Percentiles rank a stretch among this genome's conserved stretches.
phyloP scores from a whole-genome alignment of 1,284 basidiomycete genomes.

The Pseudomicrostroma phylloplanum region DNA sequence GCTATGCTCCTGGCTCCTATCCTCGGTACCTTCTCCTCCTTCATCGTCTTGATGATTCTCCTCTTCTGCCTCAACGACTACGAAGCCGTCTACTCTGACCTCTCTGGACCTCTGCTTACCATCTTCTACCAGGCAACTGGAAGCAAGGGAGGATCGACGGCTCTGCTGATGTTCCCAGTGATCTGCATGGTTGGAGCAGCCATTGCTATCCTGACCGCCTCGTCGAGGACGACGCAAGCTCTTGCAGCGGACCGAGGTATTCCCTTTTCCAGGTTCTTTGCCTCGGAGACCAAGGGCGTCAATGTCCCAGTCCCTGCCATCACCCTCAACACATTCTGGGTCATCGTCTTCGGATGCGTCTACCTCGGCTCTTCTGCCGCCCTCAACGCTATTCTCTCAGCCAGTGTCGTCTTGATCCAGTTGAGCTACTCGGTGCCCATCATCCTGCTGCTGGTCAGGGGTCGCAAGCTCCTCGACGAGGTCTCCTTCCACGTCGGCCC shows the following conservation, averaged over 20 bases:
- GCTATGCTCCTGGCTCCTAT: slow-evolving; percentile 62
- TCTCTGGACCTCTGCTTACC: slow-evolving; percentile 63
- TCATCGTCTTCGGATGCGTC: slow-evolving; percentile 37
- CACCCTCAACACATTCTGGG: slow-evolving; percentile 58
- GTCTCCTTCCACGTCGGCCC: slow-evolving; percentile 19
- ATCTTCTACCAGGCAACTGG: slow-evolving; percentile 63
- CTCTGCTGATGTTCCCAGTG: slow-evolving; percentile 54
- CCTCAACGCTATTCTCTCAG: slow-evolving; percentile 54
- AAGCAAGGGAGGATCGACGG: slow-evolving; percentile 62
- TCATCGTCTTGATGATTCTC: slow-evolving; percentile 65
- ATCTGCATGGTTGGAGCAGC: slow-evolving; percentile 50
- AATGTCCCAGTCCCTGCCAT: slow-evolving; percentile 55
- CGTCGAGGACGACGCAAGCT: slow-evolving; percentile 64
- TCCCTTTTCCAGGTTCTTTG: slow-evolving; percentile 58
- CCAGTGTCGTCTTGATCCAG: slow-evolving; percentile 54
- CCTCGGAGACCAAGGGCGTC: slow-evolving; percentile 54
- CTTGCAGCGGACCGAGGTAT: slow-evolving; percentile 67
- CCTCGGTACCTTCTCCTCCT: slow-evolving; percentile 60
- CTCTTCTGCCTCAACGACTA: slow-evolving; percentile 64
- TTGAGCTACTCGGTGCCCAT: slow-evolving; percentile 52
- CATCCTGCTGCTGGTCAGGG: slow-evolving; percentile 52
- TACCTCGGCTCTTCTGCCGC: slow-evolving; percentile 59
- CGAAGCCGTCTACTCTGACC: slow-evolving; percentile 56
- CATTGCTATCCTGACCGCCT: slow-evolving; percentile 52
- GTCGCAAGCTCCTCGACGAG: slow-evolving; percentile 49